These are phyloP conservation scores for Pyrenophora seminiperda DNA, from an alignment of 2,329 filamentous ascomycete genomes.

Conservation along the genomic window DNA sequence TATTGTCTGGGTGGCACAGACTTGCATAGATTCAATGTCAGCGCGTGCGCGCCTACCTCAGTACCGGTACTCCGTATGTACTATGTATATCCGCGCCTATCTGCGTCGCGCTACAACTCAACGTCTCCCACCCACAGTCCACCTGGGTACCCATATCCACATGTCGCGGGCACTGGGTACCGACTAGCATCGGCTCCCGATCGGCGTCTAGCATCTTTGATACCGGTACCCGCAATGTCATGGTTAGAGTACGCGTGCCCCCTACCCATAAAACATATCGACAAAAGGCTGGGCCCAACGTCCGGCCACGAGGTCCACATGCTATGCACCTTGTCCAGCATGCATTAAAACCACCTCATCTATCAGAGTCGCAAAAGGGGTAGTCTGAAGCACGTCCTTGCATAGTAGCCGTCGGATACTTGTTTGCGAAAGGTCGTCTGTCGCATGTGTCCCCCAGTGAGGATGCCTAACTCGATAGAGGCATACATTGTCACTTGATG, in stretches of 20 bases:
- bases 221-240: neutral
- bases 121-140: no score
- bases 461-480: no score
- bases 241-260: constrained; percentile 1
- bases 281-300: neutral
- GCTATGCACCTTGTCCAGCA: constrained; percentile 2
- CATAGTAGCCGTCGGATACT: no score
- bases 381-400: neutral
- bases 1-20: no score
- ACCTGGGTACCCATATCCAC: constrained; percentile 1
- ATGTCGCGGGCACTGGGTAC: neutral
- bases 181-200: neutral
- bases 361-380: neutral
- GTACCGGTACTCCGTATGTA: no score
- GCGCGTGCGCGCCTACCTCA: no score
- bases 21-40: no score
- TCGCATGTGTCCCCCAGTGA: no score
- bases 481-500: no score
- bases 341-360: constrained; percentile 1
- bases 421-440: no score
- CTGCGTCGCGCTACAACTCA: neutral
- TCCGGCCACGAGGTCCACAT: constrained; percentile 8
- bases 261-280: neutral
- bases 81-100: neutral
- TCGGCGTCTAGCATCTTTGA: constrained; percentile 8